phyloP scores from a whole-genome alignment of 306 rosid genomes.

The Vigna radiata region DNA sequence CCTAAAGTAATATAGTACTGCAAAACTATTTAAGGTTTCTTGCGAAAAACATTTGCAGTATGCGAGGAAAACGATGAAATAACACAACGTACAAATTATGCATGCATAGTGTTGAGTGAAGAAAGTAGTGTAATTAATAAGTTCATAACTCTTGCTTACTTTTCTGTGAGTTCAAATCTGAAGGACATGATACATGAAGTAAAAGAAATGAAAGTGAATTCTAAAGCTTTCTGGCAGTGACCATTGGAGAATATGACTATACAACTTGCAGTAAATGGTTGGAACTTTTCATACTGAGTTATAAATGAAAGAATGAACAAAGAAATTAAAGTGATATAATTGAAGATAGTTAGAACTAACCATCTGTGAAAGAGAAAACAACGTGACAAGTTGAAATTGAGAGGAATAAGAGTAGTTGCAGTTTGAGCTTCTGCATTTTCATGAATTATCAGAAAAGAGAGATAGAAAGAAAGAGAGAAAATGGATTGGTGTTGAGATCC shows the following conservation, averaged over 20 bases:
- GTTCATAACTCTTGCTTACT: no score
- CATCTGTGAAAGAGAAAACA: conserved; percentile 52
- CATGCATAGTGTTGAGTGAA: neutral
- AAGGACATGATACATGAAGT: neutral
- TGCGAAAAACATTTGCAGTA: neutral
- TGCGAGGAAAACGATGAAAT: neutral
- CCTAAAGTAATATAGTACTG: no score
- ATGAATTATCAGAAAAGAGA: neutral
- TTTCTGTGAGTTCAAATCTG: neutral
- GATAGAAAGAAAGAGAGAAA: neutral
- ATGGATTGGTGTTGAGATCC: conserved; percentile 37
- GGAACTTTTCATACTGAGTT: neutral
- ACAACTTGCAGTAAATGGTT: conserved; percentile 21
- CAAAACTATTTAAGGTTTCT: conserved; percentile 11
- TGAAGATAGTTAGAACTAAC: conserved; percentile 45
- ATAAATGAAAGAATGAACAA: neutral
- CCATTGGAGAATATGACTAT: neutral
- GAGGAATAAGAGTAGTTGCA: conserved; percentile 51
- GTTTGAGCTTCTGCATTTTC: conserved; percentile 55
- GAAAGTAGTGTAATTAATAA: neutral
- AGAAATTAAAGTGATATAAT: conserved; percentile 1
- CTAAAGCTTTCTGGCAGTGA: neutral
- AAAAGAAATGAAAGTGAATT: neutral
- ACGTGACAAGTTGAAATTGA: conserved; percentile 55
- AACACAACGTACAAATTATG: neutral